Evolutionary conservation across 148 eudicot genomes (phyloP).

Genomic region (Diospyros kaki): DNA sequence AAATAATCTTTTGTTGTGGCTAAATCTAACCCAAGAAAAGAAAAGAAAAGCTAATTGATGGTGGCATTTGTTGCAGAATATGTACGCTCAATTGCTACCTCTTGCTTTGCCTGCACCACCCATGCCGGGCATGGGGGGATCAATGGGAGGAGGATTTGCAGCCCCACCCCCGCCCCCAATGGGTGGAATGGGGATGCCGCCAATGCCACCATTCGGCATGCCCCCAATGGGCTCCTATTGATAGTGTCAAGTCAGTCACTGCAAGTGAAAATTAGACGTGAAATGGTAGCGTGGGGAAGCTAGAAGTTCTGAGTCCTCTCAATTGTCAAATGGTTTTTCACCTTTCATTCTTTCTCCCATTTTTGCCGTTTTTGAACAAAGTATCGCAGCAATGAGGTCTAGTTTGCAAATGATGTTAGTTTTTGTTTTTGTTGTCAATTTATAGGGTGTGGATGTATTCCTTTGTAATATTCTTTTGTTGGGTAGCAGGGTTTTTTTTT

Average conservation of each 20-base stretch:
- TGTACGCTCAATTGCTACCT: slow-evolving; percentile 93
- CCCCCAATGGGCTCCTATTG: slow-evolving; percentile 92
- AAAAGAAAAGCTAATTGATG: not conserved
- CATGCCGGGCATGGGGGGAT: slow-evolving; percentile 69
- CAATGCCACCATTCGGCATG: slow-evolving; percentile 95
- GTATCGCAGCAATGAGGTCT: too few relatives aligned
- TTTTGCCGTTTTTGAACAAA: too few relatives aligned
- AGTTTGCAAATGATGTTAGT: too few relatives aligned
- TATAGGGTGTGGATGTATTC: too few relatives aligned
- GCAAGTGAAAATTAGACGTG: not conserved
- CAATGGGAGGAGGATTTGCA: slow-evolving; percentile 62
- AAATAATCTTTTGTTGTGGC: not conserved
- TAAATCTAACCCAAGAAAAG: not conserved
- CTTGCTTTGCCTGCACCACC: slow-evolving; percentile 98
- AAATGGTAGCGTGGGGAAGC: too few relatives aligned
- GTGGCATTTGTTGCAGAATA: slow-evolving; percentile 54
- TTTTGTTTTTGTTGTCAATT: too few relatives aligned
- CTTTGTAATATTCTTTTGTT: too few relatives aligned
- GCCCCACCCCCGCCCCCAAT: slow-evolving; percentile 41
- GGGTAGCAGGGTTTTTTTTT: too few relatives aligned
- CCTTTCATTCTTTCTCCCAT: too few relatives aligned
- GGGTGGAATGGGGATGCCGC: slow-evolving; percentile 73
- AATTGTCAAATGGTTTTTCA: too few relatives aligned
- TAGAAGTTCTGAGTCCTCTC: too few relatives aligned
- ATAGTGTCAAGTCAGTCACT: not conserved